Percentiles rank a stretch among this genome's conserved stretches.
These are phyloP conservation scores for Orychophragmus violaceus DNA, from an alignment of 345 rosid species.

Conservation along the genomic window DNA sequence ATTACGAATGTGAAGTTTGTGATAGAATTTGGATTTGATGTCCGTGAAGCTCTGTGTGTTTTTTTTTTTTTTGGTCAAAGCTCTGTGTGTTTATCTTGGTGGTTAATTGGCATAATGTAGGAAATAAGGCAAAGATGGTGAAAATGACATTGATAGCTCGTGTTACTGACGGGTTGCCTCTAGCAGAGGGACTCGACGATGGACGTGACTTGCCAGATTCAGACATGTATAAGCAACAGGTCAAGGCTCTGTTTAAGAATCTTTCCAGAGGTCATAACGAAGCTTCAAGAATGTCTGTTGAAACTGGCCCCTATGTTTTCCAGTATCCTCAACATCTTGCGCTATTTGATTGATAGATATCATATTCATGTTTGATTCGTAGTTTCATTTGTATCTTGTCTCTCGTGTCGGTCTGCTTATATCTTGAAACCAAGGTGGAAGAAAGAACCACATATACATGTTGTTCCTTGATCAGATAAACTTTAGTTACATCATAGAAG, in stretches of 20 bases:
- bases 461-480: conserved; percentile 47
- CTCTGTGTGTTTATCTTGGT: neutral
- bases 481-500: neutral
- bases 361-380: neutral
- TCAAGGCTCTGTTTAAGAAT: conserved; percentile 90
- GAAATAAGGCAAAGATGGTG: conserved; percentile 61
- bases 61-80: too few species aligned
- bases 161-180: conserved; percentile 93
- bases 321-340: conserved; percentile 64
- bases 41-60: neutral
- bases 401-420: neutral
- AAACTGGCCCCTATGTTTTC: conserved; percentile 82
- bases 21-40: neutral
- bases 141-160: conserved; percentile 98
- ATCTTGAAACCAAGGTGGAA: conserved; percentile 11
- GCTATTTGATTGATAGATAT: neutral
- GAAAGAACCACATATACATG: neutral
- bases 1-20: neutral
- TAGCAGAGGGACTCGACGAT: conserved; percentile 95
- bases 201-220: conserved; percentile 84
- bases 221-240: conserved; percentile 95
- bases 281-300: conserved; percentile 93
- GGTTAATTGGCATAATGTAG: conserved; percentile 31
- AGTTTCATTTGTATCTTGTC: neutral
- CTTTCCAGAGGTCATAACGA: conserved; percentile 87